Evolutionary conservation across 1,284 basidiomycete species (phyloP), one percentile per base, ranked within the genome.

Genomic region (Malassezia dermatis): DNA sequence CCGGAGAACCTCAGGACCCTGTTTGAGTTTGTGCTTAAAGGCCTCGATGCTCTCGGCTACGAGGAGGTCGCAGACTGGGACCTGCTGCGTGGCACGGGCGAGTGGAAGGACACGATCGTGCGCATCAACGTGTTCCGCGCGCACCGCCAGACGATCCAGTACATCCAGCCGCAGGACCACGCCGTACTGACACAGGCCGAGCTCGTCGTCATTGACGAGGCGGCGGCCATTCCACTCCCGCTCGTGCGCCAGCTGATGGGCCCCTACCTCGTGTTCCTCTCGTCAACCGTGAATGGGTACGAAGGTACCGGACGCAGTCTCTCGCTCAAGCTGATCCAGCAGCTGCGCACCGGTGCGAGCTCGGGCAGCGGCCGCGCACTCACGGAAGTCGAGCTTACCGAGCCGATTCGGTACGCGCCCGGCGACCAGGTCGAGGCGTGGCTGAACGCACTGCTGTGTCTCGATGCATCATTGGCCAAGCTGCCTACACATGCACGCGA

Each of bases 21-120:
- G n/a, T 99, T 96, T 73, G 89, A 96, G 63, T 98, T 99, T 72
- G 81, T 96, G 41, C 94, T 96, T 81, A 95, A 95, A 76, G 94
- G 93, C 0, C 80, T 99, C 77, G 90, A 96, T 70, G 86, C 83
- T 2, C 78, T 98, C 11, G 90, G 89, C 0, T 99, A 94, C 75
- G 90, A 98, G 75, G 94, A 98, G 75, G 91, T 96, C 76, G 80
- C 94, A 43, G 94, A 98, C 72, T 98, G 96, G 67, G 91, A 96
- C 66, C 86, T 98, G 54, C 83, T 88, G 43, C 87, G 94, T 75
- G 90, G 88, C 59, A 90, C 88, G n/a, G 90, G 90, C 71, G 91
- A 94, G 55, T 93, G 90, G 76, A 89, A 89, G 71, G 89, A 93
- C 73, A 89, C 89, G 2, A 89, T 98, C 60, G 93, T 98, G 0